A percentile compares a stretch with the other conserved stretches of the same genome.
Conservation (phyloP, 176 grass and related monocot genomes). For the Carex scoparia region DNA sequence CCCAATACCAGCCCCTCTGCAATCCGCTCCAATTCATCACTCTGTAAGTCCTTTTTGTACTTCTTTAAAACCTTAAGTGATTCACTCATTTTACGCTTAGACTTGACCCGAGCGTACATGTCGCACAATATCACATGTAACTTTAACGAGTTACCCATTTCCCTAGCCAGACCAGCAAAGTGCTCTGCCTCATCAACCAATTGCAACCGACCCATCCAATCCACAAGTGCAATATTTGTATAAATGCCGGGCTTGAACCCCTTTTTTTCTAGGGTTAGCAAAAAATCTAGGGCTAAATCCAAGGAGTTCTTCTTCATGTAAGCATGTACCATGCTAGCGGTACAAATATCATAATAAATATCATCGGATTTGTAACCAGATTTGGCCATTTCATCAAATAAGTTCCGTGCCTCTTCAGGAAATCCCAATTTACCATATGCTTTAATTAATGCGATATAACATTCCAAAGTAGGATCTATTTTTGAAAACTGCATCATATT, state of each 20-base stretch:
- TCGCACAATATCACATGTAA: constrained; percentile 65
- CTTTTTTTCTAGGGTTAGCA: constrained; percentile 68
- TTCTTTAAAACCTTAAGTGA: constrained; percentile 73
- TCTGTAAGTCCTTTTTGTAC: constrained; percentile 51
- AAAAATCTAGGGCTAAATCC: constrained; percentile 54
- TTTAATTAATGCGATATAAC: constrained; percentile 44
- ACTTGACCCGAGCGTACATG: constrained; percentile 55
- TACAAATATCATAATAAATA: constrained; percentile 52
- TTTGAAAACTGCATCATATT: constrained; percentile 24
- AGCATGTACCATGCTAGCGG: constrained; percentile 53
- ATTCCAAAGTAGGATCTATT: constrained; percentile 33
- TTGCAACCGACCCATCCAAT: constrained; percentile 68
- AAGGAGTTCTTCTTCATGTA: constrained; percentile 51
- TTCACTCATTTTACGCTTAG: constrained; percentile 47
- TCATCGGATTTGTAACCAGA: constrained; percentile 60
- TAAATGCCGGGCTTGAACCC: constrained; percentile 50
- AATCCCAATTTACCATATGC: constrained; percentile 35
- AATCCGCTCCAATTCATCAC: constrained; percentile 70
- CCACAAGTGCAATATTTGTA: constrained; percentile 50
- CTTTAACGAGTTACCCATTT: constrained; percentile 54
- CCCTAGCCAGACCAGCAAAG: constrained; percentile 38
- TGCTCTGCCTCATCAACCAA: constrained; percentile 72
- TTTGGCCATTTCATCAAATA: constrained; percentile 50
- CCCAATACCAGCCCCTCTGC: constrained; percentile 43
- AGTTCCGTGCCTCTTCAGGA: neutral